Percentiles rank a stretch among this genome's conserved stretches.
These are phyloP conservation scores for Didymellaceae sp. DNA, from an alignment of 2,329 filamentous ascomycete genomes.

Conservation along the genomic window DNA sequence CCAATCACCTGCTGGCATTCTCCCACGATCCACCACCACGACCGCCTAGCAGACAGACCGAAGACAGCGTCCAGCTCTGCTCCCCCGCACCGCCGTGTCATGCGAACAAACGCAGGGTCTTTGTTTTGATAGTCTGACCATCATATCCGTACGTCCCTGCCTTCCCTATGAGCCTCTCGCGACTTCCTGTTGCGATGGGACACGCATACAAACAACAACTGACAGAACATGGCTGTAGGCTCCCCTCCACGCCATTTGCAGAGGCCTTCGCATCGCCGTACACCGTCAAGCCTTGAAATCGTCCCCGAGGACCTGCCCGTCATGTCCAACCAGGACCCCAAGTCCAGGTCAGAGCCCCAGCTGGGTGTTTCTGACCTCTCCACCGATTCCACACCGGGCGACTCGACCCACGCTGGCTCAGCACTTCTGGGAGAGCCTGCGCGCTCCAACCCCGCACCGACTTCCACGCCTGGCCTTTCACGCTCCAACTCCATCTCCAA, in stretches of 20 bases:
- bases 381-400: slow-evolving; percentile 29
- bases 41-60: slow-evolving; percentile 9
- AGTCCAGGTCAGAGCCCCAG: slow-evolving; percentile 41
- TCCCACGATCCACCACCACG: slow-evolving; percentile 32
- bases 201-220: slow-evolving; percentile 25
- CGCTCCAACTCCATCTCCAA: slow-evolving; percentile 82
- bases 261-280: slow-evolving; percentile 38
- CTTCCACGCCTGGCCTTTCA: slow-evolving; percentile 66
- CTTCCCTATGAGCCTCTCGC: slow-evolving; percentile 14
- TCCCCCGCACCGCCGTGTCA: slow-evolving; percentile 35
- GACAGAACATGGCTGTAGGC: slow-evolving; percentile 41
- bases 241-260: slow-evolving; percentile 34
- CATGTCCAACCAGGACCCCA: slow-evolving; percentile 39
- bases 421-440: slow-evolving; percentile 49
- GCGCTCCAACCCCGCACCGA: slow-evolving; percentile 55
- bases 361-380: slow-evolving; percentile 37
- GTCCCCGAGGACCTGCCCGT: slow-evolving; percentile 39
- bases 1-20: slow-evolving; percentile 40
- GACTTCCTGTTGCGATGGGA: slow-evolving; percentile 1
- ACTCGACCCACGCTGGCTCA: slow-evolving; percentile 35
- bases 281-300: slow-evolving; percentile 35
- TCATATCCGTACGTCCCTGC: slow-evolving; percentile 29
- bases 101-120: slow-evolving; percentile 28
- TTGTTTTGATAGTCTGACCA: slow-evolving; percentile 19
- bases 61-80: slow-evolving; percentile 2